Percentiles rank a stretch among this genome's conserved stretches.
These are phyloP conservation scores for Guyanaporus albipodus DNA, from an alignment of 768 basidiomycete genomes.

Conservation along the genomic window DNA sequence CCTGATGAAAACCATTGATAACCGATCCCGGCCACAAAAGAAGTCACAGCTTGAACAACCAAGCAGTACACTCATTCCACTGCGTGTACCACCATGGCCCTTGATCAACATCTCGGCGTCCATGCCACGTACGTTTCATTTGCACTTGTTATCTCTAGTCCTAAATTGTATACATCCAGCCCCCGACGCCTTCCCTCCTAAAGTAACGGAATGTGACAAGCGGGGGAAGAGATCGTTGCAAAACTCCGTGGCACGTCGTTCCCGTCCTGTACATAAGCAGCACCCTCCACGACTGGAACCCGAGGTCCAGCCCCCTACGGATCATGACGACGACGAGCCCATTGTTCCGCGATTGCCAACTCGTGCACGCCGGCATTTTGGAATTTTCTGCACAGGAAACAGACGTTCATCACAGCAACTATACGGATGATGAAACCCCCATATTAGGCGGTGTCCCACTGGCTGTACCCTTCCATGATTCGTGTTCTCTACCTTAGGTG, in stretches of 20 bases:
- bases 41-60: slow-evolving; percentile 17
- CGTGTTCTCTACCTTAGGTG: slow-evolving; percentile 3
- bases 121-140: slow-evolving; percentile 37
- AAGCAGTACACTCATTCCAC: slow-evolving; percentile 8
- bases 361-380: slow-evolving; percentile 28
- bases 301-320: slow-evolving; percentile 1
- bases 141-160: neutral
- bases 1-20: slow-evolving; percentile 18
- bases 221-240: slow-evolving; percentile 11
- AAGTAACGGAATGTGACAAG: slow-evolving; percentile 14
- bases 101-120: slow-evolving; percentile 20
- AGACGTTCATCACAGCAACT: slow-evolving; percentile 13
- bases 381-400: slow-evolving; percentile 38
- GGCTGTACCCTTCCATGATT: slow-evolving; percentile 6
- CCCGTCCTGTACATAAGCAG: slow-evolving; percentile 27
- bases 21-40: slow-evolving; percentile 13
- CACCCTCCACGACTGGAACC: slow-evolving; percentile 14
- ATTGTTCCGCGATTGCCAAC: slow-evolving; percentile 8
- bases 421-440: neutral
- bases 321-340: slow-evolving; percentile 10
- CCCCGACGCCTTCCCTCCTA: slow-evolving; percentile 34
- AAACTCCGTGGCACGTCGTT: slow-evolving; percentile 10
- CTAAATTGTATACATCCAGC: slow-evolving; percentile 30
- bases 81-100: slow-evolving; percentile 24
- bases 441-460: neutral